A percentile compares a stretch with the other conserved stretches of the same genome.
Evolutionary conservation across 352 stramenopile species (phyloP).

Genomic region (Globisporangium megalacanthum): DNA sequence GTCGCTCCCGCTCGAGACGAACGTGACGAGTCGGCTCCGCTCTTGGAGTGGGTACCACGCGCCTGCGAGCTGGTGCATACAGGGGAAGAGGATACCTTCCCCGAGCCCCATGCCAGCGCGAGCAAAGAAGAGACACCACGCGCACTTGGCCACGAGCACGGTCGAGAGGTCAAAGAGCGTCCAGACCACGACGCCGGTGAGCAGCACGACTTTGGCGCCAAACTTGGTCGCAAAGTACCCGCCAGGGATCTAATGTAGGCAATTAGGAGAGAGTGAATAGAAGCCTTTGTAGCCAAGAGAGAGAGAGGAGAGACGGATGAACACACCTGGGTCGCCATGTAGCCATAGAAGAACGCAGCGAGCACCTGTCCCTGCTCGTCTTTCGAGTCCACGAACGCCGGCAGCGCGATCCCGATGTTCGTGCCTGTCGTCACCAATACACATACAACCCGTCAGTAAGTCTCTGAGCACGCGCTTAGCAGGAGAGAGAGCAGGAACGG

Average conservation of each 20-base stretch:
- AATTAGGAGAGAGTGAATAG: conserved; percentile 1
- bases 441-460: background rate
- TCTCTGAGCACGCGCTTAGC: background rate
- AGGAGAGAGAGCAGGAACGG: background rate
- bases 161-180: conserved; percentile 83
- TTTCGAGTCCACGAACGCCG: conserved; percentile 69
- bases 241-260: conserved; percentile 45
- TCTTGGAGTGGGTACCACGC: conserved; percentile 82
- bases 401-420: conserved; percentile 84
- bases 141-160: conserved; percentile 48
- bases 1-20: conserved; percentile 76
- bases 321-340: conserved; percentile 76
- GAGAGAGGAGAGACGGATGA: background rate
- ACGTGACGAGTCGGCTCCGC: conserved; percentile 68
- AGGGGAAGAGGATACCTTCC: conserved; percentile 85
- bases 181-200: conserved; percentile 77
- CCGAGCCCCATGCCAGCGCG: conserved; percentile 79
- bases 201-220: conserved; percentile 67
- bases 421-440: conserved; percentile 34
- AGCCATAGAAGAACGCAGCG: conserved; percentile 85
- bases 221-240: conserved; percentile 67
- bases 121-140: conserved; percentile 67
- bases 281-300: background rate
- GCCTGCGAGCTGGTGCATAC: conserved; percentile 83
- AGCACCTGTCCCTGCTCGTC: conserved; percentile 76